Evolutionary conservation across 2,329 filamentous ascomycete genomes (phyloP), one percentile per base, ranked within the genome.

Genomic region (Bretziella fagacearum): DNA sequence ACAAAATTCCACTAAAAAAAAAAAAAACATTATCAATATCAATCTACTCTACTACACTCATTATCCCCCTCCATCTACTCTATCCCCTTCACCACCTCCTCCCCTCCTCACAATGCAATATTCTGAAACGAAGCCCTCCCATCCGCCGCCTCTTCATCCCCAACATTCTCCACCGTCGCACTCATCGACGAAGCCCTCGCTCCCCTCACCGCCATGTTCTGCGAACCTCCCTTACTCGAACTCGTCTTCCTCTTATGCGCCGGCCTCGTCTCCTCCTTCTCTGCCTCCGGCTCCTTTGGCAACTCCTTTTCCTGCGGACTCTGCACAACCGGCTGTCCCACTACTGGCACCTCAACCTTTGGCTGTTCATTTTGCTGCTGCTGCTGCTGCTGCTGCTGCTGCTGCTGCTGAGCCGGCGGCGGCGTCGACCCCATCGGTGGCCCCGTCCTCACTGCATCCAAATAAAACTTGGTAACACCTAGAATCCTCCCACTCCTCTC

Each of bases 391-490:
- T 11, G 54, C 53, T 2, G 56, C 60, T 8, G 5, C 26, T 36
- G 8, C 17, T 36, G 7, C 6, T 50, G 42, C 39, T 57, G 55
- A 27, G 50, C 48, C 13, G 54, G 54, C 17, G 54, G 52, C 10
- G 54, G 51, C 26, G 35, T 39, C 7, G 35, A 39, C 17, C 55
- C 46, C 65, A 61, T 44, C 65, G 63, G 51, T 54, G 66, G 67
- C 0, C 64, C 65, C 4, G 68, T 67, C 33, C 69, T 63, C 55
- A 73, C 63, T 20, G 89, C 91, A 59, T 95, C 87, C 26, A 98
- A 72, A 62, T 98, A 98, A 64, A 95, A 98, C 55, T 87, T 87
- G 55, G 91, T 80, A 25, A 96, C 91, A 43, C 89, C 86, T 2
- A 96, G 80, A 53, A 98, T 93, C 51, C 86, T 77, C 37, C 89